A percentile compares a stretch with the other conserved stretches of the same genome.
phyloP scores from a whole-genome alignment of 2,329 filamentous ascomycete genomes.

The Fusarium euwallaceae region DNA sequence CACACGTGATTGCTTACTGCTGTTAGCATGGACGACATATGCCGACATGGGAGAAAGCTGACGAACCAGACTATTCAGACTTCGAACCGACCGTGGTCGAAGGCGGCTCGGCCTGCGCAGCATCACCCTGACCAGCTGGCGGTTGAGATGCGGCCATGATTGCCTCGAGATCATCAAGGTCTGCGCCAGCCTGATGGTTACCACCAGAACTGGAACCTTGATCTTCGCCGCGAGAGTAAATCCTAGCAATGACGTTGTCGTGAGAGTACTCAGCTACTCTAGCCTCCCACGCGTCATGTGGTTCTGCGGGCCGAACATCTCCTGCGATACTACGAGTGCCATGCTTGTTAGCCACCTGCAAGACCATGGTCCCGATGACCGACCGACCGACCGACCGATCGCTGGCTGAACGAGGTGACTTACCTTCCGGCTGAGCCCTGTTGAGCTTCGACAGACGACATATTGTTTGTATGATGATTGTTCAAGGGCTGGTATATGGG shows the following conservation, averaged over 20 bases:
- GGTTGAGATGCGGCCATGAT: conserved; percentile 7
- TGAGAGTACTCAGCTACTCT: neutral
- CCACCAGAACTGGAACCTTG: neutral
- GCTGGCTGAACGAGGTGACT: conserved; percentile 1
- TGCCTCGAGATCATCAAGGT: conserved; percentile 10
- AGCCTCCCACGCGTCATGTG: neutral
- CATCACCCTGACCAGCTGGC: neutral
- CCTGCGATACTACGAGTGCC: conserved; percentile 3
- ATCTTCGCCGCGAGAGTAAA: neutral
- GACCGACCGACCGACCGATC: neutral
- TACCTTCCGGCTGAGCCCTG: conserved; percentile 30
- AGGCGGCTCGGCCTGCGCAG: neutral
- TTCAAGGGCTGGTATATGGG: neutral
- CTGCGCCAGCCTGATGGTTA: neutral
- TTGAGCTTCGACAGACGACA: conserved; percentile 24
- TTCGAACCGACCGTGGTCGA: conserved; percentile 9
- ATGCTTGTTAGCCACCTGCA: conserved; percentile 19
- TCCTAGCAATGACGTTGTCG: conserved; percentile 15
- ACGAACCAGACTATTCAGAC: conserved; percentile 1
- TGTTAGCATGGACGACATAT: neutral
- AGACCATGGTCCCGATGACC: neutral
- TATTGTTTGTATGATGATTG: neutral
- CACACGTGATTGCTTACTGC: neutral
- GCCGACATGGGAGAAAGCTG: neutral
- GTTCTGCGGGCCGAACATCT: conserved; percentile 9